These are phyloP conservation scores for Rhynchosporium agropyri DNA, from an alignment of 2,329 filamentous ascomycete species.

Conservation along the genomic window DNA sequence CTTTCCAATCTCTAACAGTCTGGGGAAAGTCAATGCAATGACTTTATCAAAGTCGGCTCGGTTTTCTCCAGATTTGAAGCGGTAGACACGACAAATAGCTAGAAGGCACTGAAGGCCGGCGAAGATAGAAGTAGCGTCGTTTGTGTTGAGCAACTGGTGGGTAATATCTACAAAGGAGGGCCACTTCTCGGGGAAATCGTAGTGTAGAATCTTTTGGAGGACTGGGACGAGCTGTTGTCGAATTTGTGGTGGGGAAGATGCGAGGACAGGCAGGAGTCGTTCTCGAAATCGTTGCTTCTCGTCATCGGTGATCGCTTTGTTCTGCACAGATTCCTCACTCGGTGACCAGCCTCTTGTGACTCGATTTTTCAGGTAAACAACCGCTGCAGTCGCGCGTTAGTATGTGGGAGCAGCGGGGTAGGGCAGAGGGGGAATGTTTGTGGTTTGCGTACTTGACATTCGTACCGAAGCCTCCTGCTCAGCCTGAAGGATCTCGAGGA, in stretches of 20 bases:
- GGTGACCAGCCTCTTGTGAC: constrained; percentile 89
- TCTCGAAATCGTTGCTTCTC: constrained; percentile 88
- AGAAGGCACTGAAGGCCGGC: constrained; percentile 92
- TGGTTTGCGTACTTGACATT: constrained; percentile 73
- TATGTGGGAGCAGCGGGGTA: constrained; percentile 38
- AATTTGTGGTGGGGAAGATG: constrained; percentile 75
- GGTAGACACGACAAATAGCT: constrained; percentile 91
- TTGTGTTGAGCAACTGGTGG: constrained; percentile 81
- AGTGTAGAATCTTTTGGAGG: constrained; percentile 92
- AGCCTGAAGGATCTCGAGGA: constrained; percentile 85
- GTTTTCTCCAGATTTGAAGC: constrained; percentile 84
- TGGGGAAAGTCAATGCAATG: constrained; percentile 86
- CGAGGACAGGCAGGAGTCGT: constrained; percentile 86
- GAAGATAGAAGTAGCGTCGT: constrained; percentile 84
- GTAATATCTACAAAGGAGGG: constrained; percentile 93
- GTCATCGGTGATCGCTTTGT: constrained; percentile 78
- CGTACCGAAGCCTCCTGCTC: constrained; percentile 86
- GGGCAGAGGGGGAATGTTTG: constrained; percentile 20
- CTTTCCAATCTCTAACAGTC: constrained; percentile 83
- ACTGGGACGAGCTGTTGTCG: constrained; percentile 92
- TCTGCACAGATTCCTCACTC: constrained; percentile 68
- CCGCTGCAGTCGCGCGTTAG: constrained; percentile 60
- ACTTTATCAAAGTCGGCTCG: constrained; percentile 92
- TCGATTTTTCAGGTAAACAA: constrained; percentile 97
- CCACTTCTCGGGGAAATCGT: constrained; percentile 94